Evolutionary conservation across 805 yeast genomes (phyloP).

Genomic region (Kuraishia ogatae): DNA sequence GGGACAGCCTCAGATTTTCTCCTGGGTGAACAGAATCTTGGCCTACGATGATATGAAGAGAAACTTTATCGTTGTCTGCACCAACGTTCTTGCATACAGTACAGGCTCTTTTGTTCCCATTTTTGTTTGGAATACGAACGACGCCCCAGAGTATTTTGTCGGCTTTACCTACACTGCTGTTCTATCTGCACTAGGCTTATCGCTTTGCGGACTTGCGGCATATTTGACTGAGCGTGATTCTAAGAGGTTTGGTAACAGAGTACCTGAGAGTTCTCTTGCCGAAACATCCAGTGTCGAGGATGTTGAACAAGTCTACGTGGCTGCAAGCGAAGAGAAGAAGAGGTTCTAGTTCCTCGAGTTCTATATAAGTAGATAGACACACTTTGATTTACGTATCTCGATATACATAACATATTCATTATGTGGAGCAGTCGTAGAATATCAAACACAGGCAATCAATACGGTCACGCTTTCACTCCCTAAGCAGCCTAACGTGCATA

Average conservation of each 20-base stretch:
- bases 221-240: constrained; percentile 15
- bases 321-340: background rate
- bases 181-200: constrained; percentile 22
- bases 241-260: background rate
- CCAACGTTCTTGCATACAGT: constrained; percentile 33
- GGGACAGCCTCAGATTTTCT: constrained; percentile 49
- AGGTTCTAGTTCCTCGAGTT: background rate
- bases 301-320: background rate
- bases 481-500: too few species aligned
- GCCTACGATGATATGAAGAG: constrained; percentile 33
- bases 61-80: constrained; percentile 26
- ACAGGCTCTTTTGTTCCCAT: constrained; percentile 33
- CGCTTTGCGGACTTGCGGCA: constrained; percentile 18
- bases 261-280: background rate
- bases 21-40: constrained; percentile 46
- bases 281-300: background rate
- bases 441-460: too few species aligned
- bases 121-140: constrained; percentile 29
- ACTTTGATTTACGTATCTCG: too few species aligned
- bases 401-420: too few species aligned
- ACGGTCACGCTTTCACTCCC: too few species aligned
- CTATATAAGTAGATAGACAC: too few species aligned
- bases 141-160: constrained; percentile 25
- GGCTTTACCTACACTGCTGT: constrained; percentile 31
- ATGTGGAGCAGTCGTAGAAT: too few species aligned